Evolutionary conservation across 129 eudicot genomes (phyloP).

Genomic region (Helichrysum umbraculigerum): DNA sequence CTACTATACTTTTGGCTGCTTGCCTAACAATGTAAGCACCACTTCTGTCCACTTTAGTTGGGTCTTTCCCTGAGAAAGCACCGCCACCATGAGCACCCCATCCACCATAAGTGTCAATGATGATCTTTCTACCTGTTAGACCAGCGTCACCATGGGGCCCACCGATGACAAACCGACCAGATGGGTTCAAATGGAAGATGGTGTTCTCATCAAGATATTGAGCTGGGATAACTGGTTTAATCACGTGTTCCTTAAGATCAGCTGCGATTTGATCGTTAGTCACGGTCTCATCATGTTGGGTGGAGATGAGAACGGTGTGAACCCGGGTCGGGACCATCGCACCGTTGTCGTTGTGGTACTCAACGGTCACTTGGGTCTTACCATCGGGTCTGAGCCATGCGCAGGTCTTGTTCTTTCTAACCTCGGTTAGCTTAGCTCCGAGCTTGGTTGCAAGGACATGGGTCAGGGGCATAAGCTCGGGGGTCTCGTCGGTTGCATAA

Average conservation of each 20-base stretch:
- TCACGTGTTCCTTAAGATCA: slow-evolving; percentile 57
- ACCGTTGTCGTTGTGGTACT: slow-evolving; percentile 55
- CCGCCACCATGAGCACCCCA: slow-evolving; percentile 57
- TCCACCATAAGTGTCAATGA: slow-evolving; percentile 47
- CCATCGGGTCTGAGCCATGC: slow-evolving; percentile 65
- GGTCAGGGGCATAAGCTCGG: slow-evolving; percentile 67
- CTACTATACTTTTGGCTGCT: slow-evolving; percentile 70
- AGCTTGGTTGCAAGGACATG: slow-evolving; percentile 74
- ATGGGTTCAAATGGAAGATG: slow-evolving; percentile 62
- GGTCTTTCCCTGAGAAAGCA: slow-evolving; percentile 73
- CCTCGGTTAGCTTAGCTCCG: slow-evolving; percentile 66
- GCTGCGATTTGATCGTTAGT: slow-evolving; percentile 52
- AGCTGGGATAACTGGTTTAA: slow-evolving; percentile 54
- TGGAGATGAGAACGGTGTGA: slow-evolving; percentile 62
- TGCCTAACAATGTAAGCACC: slow-evolving; percentile 83
- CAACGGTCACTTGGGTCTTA: slow-evolving; percentile 67
- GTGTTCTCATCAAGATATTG: slow-evolving; percentile 60
- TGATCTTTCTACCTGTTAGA: slow-evolving; percentile 55
- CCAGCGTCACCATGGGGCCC: slow-evolving; percentile 69
- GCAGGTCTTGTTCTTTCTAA: slow-evolving; percentile 64
- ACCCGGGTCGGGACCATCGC: slow-evolving; percentile 64
- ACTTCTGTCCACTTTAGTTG: slow-evolving; percentile 69
- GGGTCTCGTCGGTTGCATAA: slow-evolving; percentile 66
- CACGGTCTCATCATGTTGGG: slow-evolving; percentile 63
- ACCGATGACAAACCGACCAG: slow-evolving; percentile 60